These are phyloP conservation scores for Syzygium grande DNA, from an alignment of 345 rosid genomes.

Conservation along the genomic window DNA sequence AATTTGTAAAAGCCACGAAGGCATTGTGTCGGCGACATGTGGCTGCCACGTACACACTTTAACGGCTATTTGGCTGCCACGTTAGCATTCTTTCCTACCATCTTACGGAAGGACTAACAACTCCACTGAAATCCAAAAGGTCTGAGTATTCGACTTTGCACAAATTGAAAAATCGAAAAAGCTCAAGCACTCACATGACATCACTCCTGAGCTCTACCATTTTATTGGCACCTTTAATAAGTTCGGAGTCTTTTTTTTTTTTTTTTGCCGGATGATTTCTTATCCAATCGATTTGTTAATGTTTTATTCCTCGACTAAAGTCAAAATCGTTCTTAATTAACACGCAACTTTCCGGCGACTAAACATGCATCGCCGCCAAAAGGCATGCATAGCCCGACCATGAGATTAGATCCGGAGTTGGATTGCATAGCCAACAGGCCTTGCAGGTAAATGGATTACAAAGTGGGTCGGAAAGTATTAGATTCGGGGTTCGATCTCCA, in stretches of 20 bases:
- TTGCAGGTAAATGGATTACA: too few relatives aligned
- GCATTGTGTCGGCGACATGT: background rate
- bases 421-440: too few relatives aligned
- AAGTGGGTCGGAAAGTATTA: too few relatives aligned
- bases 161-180: too few relatives aligned
- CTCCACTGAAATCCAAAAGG: background rate
- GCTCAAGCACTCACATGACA: background rate
- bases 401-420: background rate
- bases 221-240: background rate
- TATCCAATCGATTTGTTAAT: background rate
- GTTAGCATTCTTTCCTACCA: background rate
- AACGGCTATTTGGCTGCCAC: background rate
- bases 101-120: background rate
- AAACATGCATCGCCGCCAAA: background rate
- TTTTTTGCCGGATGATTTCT: background rate
- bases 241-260: background rate
- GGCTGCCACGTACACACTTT: background rate
- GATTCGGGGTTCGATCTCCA: too few relatives aligned
- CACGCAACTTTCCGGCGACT: background rate
- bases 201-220: background rate
- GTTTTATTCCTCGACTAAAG: background rate
- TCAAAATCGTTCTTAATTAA: background rate
- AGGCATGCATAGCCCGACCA: background rate
- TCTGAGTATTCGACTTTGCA: background rate
- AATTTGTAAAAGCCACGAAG: background rate